Evolutionary conservation across 805 yeast species (phyloP), one percentile per base, ranked within the genome.

Genomic region (Yarrowia porcina): DNA sequence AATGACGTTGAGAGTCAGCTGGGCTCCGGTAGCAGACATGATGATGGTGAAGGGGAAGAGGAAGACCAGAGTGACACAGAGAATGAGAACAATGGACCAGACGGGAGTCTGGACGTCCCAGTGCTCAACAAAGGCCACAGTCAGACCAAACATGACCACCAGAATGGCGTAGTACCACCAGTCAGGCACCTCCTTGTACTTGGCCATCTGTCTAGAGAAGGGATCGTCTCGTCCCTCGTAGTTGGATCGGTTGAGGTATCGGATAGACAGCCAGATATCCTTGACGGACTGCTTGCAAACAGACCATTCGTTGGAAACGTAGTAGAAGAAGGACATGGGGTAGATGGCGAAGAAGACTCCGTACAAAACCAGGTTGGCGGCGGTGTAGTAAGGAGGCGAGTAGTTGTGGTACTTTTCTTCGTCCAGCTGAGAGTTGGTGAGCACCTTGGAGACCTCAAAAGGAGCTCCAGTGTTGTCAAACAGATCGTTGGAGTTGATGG

Each of bases 81-180:
- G 75, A 1, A 85, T 83, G 65, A 86, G 79, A 65, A 87, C 80
- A 32, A 86, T 74, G 2, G 86, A 85, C 84, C 86, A 86, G 18
- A 83, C 78, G 13, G 74, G 74, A 6, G 72, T 69, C 36, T 64
- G 27, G 28, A 69, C 69, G 4, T 56, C 61, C 61, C 61, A 56
- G 49, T 56, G 61, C 64, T 70, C 72, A 68, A 76, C 75, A 63
- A 80, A 75, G 65, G 77, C 82, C 1, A 81, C 80, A 65, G 80
- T 80, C 64, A 69, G 76, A 74, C 71, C 62, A 23, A 66, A 64
- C 77, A 82, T 72, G 2, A 73, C 62, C n/a, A 78, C 49, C 28
- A 84, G 72, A 17, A 82, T 76, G 7, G 70, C 57, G 11, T 80
- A 61, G 67, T 79, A 83, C 85, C 77, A 74, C 74, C 75, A 79